Evolutionary conservation across 441 rosid genomes (phyloP).

Genomic region (Capsella rubella): DNA sequence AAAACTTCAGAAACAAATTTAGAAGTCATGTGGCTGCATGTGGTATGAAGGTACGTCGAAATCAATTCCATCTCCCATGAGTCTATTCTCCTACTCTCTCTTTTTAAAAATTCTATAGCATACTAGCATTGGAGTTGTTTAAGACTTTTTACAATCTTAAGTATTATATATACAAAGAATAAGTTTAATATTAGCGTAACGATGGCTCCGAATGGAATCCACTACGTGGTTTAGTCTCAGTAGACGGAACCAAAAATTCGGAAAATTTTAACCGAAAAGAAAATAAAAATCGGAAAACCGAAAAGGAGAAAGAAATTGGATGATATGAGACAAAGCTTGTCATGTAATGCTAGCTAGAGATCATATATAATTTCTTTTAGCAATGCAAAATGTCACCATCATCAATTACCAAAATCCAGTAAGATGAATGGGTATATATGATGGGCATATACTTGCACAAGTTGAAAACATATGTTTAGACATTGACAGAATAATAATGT

Average conservation of each 20-base stretch:
- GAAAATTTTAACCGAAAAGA: too few relatives aligned
- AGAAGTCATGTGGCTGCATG: conserved; percentile 50
- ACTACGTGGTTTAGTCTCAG: too few relatives aligned
- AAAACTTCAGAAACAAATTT: conserved; percentile 18
- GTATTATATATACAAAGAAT: not conserved
- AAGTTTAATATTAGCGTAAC: not conserved
- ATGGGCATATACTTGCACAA: conserved; percentile 22
- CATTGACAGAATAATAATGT: not conserved
- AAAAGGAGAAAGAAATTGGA: conserved; percentile 19
- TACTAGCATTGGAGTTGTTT: conserved; percentile 11
- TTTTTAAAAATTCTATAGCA: conserved; percentile 4
- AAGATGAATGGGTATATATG: conserved; percentile 29
- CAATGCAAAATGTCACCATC: conserved; percentile 32
- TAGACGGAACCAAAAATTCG: too few relatives aligned
- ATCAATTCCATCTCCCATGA: conserved; percentile 42
- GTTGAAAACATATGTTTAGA: conserved; percentile 8
- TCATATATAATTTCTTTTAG: not conserved
- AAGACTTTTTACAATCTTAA: conserved; percentile 15
- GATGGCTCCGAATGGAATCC: too few relatives aligned
- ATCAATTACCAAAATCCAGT: conserved; percentile 25
- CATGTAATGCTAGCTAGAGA: conserved; percentile 15
- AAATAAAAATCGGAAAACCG: not conserved
- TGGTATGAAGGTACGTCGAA: conserved; percentile 54
- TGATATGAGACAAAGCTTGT: conserved; percentile 27
- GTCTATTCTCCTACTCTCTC: conserved; percentile 25